Percentiles rank a stretch among this genome's conserved stretches.
Conservation (phyloP, 345 rosid genomes). For the Boechera stricta region DNA sequence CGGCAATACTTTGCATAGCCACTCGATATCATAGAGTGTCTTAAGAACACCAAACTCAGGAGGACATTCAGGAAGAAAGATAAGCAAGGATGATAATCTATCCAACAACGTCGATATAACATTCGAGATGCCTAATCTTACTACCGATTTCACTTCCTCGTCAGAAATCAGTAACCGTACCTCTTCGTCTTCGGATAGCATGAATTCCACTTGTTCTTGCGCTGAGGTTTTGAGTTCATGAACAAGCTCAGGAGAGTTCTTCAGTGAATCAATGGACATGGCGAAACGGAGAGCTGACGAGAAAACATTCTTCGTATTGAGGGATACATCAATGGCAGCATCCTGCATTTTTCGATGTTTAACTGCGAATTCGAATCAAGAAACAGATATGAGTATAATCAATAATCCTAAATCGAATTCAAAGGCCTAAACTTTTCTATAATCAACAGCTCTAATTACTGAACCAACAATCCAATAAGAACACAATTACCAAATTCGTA, state of each 20-base stretch:
- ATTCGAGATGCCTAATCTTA: slow-evolving; percentile 58
- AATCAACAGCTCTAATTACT: slow-evolving; percentile 6
- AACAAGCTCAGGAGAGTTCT: slow-evolving; percentile 57
- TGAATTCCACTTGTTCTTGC: slow-evolving; percentile 88
- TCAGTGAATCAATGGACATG: slow-evolving; percentile 58
- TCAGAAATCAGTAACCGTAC: slow-evolving; percentile 58
- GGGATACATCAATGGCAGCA: slow-evolving; percentile 45
- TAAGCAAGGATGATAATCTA: slow-evolving; percentile 58
- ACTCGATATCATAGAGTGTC: slow-evolving; percentile 64
- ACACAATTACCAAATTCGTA: slow-evolving; percentile 11
- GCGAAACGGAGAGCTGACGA: slow-evolving; percentile 82
- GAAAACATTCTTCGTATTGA: slow-evolving; percentile 65
- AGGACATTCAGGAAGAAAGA: slow-evolving; percentile 40
- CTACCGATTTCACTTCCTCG: slow-evolving; percentile 72
- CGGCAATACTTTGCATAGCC: slow-evolving; percentile 80
- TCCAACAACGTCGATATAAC: slow-evolving; percentile 60
- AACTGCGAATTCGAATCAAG: slow-evolving; percentile 25
- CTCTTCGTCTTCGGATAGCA: slow-evolving; percentile 77
- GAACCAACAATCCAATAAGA: slow-evolving; percentile 16
- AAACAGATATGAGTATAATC: background rate
- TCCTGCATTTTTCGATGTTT: slow-evolving; percentile 60
- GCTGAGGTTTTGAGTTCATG: slow-evolving; percentile 81
- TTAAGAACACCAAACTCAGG: slow-evolving; percentile 46
- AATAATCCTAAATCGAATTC: background rate
- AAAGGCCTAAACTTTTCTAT: slow-evolving; percentile 8